Base-by-base conservation (phyloP, 73 alveolate species). In the Urostyla sp. region DNA sequence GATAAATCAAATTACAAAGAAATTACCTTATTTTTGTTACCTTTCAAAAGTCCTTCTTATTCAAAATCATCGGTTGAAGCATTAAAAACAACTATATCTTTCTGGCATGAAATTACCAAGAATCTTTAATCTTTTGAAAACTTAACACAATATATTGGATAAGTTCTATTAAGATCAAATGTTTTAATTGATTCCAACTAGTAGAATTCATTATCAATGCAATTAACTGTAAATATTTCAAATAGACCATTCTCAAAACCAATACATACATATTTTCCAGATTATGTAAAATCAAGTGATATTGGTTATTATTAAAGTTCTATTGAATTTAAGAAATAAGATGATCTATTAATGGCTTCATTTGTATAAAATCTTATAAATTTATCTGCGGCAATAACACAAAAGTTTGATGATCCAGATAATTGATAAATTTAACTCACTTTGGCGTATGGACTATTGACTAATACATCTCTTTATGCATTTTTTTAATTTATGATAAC, bases 161-260 rank as follows among this genome's bases (percentile, higher is more conserved):
- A 69, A 24, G 44, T 45, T 27, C 83, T 44, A 28, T 69, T 69
- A 32, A 69, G 31, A 24, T 69, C 83, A 35, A 69, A 69, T 24
- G 49, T 31, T 27, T 69, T 69, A 49, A 69, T 18, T 34, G 72
- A 69, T 18, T 69, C 83, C 8, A 69, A 31, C 53, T 69, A 59
- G 83, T 46, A 69, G 31, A 46, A 69, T 21, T 69, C 69, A 7
- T 69, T 69, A 2, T 69, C 83, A 46, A 46, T 69, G 40, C 49
- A 67, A 34, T 69, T 46, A 5, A 69, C 83, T 37, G 44, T n/a
- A 35, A 69, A 69, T 30, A 69, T 69, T 45, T 69, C 83, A 30
- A 69, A 69, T 30, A 69, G 72, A 24, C 83, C 83, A 24, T 69
- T 69, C 54, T 69, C 83, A 32, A 46, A 69, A 34, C 83, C 83